These are phyloP conservation scores for Aspergillus ostianus DNA, from an alignment of 495 filamentous ascomycete genomes.

Conservation along the genomic window DNA sequence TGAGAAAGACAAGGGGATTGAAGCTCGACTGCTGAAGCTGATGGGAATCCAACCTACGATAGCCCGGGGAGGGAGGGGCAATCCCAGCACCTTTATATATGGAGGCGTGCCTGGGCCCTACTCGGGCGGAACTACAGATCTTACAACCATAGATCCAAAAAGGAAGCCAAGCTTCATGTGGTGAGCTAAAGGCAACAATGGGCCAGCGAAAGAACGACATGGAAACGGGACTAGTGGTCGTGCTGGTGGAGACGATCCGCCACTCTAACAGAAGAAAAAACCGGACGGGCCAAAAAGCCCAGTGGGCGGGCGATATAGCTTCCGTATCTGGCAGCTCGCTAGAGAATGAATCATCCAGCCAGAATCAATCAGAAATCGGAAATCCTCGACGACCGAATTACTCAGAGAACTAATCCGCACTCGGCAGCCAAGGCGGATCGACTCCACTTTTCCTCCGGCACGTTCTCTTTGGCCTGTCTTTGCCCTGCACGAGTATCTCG, in stretches of 20 bases:
- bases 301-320: not conserved
- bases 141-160: constrained; percentile 15
- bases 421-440: not conserved
- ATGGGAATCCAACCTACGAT: not conserved
- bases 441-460: too few species aligned
- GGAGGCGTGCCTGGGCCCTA: not conserved
- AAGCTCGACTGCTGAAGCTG: not conserved
- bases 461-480: too few species aligned
- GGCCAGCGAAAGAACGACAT: too few species aligned
- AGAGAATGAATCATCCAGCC: not conserved
- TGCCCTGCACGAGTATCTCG: too few species aligned
- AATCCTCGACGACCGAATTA: too few species aligned
- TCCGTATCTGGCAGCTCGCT: not conserved
- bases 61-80: not conserved
- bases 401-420: not conserved
- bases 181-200: constrained; percentile 1
- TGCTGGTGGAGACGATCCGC: too few species aligned
- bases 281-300: too few species aligned
- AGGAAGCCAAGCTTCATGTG: constrained; percentile 32
- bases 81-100: constrained; percentile 20
- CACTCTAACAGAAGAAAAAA: not conserved
- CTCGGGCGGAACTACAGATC: constrained; percentile 4
- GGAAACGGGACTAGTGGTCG: too few species aligned
- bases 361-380: too few species aligned
- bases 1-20: not conserved